These are phyloP conservation scores for Crithidia fasciculata DNA, from an alignment of 208 protist genomes.

Conservation along the genomic window DNA sequence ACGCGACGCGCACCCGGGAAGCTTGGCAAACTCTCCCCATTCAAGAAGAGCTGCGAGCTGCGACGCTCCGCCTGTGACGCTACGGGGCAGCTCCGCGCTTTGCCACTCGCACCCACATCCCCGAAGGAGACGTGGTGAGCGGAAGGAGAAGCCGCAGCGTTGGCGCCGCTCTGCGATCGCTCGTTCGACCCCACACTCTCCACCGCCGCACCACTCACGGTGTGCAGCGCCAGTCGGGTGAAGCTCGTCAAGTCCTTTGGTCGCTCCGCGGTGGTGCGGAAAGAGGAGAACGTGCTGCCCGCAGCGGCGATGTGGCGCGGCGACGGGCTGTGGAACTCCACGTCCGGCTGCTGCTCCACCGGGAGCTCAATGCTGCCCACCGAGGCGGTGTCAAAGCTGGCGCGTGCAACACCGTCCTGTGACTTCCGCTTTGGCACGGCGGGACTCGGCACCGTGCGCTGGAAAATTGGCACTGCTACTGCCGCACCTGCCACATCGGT, in stretches of 20 bases:
- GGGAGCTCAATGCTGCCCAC: slow-evolving; percentile 19
- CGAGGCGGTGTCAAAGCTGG: slow-evolving; percentile 2
- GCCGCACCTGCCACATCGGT: no score
- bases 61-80: not conserved
- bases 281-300: not conserved
- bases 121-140: not conserved
- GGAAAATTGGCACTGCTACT: not conserved
- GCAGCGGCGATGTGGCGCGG: not conserved
- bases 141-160: not conserved
- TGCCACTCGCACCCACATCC: not conserved
- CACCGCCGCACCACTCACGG: not conserved
- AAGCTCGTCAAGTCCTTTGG: not conserved
- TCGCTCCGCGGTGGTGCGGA: not conserved
- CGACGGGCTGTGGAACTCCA: slow-evolving; percentile 3
- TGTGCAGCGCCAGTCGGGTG: not conserved
- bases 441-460: not conserved
- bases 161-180: not conserved
- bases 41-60: not conserved
- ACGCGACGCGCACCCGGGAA: slow-evolving; percentile 15
- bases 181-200: not conserved
- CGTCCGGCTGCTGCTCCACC: slow-evolving; percentile 18
- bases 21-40: not conserved
- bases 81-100: not conserved
- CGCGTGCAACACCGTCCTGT: not conserved
- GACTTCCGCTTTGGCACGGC: not conserved